phyloP scores from a whole-genome alignment of 306 rosid genomes.

The Cicer pinnatifidum region DNA sequence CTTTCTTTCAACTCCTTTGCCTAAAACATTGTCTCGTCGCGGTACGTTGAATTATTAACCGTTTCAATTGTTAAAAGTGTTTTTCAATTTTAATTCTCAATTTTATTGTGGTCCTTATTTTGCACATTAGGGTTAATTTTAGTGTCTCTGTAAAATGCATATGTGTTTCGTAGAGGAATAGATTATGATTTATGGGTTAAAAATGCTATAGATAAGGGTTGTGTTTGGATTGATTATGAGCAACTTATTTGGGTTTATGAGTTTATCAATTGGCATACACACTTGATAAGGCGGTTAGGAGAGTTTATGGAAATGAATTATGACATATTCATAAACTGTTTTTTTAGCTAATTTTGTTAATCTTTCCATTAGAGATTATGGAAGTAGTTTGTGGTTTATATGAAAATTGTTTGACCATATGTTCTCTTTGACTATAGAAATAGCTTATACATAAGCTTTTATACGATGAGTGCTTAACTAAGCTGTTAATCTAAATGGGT shows the following conservation, averaged over 20 bases:
- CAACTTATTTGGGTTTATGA: neutral
- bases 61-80: neutral
- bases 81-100: neutral
- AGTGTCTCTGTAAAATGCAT: neutral
- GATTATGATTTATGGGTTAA: neutral
- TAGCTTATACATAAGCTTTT: neutral
- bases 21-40: conserved; percentile 24
- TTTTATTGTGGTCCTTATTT: conserved; percentile 10
- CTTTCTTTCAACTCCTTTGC: conserved; percentile 39
- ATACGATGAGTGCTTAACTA: neutral
- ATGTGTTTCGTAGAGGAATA: neutral
- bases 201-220: neutral
- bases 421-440: neutral
- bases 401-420: neutral
- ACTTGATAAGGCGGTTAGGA: no score
- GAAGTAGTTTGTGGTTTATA: neutral
- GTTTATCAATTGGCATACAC: no score
- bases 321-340: no score
- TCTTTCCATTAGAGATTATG: no score
- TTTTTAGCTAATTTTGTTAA: no score
- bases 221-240: neutral
- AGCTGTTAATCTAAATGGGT: neutral
- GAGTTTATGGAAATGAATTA: no score
- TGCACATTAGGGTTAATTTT: neutral
- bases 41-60: conserved; percentile 17